Evolutionary conservation across 208 protist species (phyloP), one percentile per base, ranked within the genome.

Genomic region (Wallacemonas sp.): DNA sequence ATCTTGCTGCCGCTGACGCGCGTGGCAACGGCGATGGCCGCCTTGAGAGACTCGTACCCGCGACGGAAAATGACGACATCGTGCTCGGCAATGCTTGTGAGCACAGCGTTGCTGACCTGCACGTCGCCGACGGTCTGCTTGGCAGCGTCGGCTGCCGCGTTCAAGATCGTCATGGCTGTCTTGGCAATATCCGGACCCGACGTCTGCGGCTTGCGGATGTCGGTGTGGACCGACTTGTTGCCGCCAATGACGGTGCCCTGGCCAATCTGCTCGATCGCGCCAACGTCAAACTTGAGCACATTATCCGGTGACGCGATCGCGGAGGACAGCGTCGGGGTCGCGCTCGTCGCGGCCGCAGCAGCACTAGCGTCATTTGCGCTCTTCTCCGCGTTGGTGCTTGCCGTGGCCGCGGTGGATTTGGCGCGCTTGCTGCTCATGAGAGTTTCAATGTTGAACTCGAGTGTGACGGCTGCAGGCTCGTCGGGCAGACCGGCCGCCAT

Each of bases 281-380:
- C 85, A 29, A 89, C 38, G 73, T 96, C 89, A 64, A 96, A 92
- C 81, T 96, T 84, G 48, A 96, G 76, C 31, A 92, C 81, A 62
- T 93, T 93, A 11, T 57, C 46, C 22, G 70, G 64, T 26, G 33
- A 68, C 7, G 57, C 46, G 23, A 64, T 33, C 14, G 48, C 8
- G 45, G 65, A 66, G 50, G 61, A 66, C 7, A 14, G 14, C 36
- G 36, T 16, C 28, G 7, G 61, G 44, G 44, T 69, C 42, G 84
- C 77, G 71, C 86, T 76, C 10, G 72, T 69, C 18, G 64, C 71
- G 29, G 77, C 62, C 0, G 74, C 65, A 29, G 76, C 67, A 45
- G 67, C 55, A 38, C 69, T 69, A 41, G 79, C 76, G 71, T 85
- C 78, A 1, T 67, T 68, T 12, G 57, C 71, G 29, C 76, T 61